Conservation (phyloP, 805 yeast genomes). For the Yamadazyma sp. region DNA sequence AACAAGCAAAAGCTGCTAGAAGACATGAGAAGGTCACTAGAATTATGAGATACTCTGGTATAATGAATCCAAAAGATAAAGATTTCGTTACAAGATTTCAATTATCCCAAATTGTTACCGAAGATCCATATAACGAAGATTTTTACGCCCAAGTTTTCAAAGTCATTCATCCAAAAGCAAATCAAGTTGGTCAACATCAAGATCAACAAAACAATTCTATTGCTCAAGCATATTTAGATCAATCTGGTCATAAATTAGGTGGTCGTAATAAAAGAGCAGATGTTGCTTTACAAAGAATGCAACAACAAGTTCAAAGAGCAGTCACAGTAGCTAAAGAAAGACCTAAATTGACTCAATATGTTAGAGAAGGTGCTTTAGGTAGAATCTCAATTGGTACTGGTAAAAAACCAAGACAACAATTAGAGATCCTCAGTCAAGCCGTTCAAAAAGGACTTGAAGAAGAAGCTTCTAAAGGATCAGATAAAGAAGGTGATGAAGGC, state of each 20-base stretch:
- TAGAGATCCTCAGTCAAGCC: conserved; percentile 58
- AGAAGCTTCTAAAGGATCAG: conserved; percentile 22
- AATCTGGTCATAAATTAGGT: conserved; percentile 86
- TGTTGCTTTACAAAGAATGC: conserved; percentile 94
- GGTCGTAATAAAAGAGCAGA: conserved; percentile 83
- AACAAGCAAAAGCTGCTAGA: conserved; percentile 59
- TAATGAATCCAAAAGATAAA: conserved; percentile 96
- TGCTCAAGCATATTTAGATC: conserved; percentile 89
- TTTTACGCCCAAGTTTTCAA: conserved; percentile 92
- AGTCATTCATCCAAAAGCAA: conserved; percentile 51
- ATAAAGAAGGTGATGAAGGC: conserved; percentile 21
- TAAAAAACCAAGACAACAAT: conserved; percentile 83
- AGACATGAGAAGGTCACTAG: conserved; percentile 75
- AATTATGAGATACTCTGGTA: conserved; percentile 80
- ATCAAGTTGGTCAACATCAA: conserved; percentile 42
- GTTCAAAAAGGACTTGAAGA: conserved; percentile 45
- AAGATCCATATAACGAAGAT: conserved; percentile 96
- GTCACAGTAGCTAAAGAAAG: conserved; percentile 92
- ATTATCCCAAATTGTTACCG: conserved; percentile 91
- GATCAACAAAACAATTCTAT: conserved; percentile 70
- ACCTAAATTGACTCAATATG: conserved; percentile 62
- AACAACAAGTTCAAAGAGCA: conserved; percentile 95
- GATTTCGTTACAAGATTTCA: conserved; percentile 94
- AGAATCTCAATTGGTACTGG: conserved; percentile 75
- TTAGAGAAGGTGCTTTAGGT: conserved; percentile 86